Base-by-base conservation (phyloP, 495 filamentous ascomycete species). In the Hypoxylon rickii region DNA sequence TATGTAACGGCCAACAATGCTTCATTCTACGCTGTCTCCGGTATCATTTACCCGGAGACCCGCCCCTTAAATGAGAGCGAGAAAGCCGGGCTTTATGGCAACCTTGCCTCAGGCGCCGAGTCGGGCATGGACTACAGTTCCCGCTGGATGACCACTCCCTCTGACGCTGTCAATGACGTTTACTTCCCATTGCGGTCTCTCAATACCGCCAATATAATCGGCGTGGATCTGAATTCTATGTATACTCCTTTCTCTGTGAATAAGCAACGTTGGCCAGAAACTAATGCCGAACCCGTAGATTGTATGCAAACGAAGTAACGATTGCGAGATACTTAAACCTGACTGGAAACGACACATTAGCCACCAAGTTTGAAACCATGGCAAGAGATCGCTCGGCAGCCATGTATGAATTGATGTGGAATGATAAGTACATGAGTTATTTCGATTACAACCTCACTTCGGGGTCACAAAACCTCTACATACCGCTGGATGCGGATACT, bases 371-470 rank as follows among this genome's bases (percentile, higher is more conserved):
- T 52, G 61, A 64, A 26, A 12, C 55, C 7, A 21, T 63, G 16
- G 77, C 76, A 21, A 43, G 49, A 19, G 52, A 64, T 33, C 73
- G 77, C 38, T 75, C 71, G 45, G 65, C 68, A 33, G 73, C 73
- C 48, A 79, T 80, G 70, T 72, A 70, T 55, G 59, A 61, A 8
- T 59, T 78, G 32, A 73, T 80, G 68, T 80, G 77, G 77, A 80
- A 78, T 63, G 50, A 63, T 8, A 76, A 71, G 6, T 65, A 73
- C 47, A 71, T 52, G 56, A 74, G 74, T 33, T 80, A 75, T 58
- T 80, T 80, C 55, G 77, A 80, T 65, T 80, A 76, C 66, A 80
- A 80, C 65, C 41, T 80, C 16, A 80, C 77, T 7, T 71, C 64
- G 7, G 55, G 36, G 31, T 58, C 72, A 3, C 77, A 78, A 36